Conservation (phyloP, 2,329 filamentous ascomycete species). For the Exophiala alcalophila region DNA sequence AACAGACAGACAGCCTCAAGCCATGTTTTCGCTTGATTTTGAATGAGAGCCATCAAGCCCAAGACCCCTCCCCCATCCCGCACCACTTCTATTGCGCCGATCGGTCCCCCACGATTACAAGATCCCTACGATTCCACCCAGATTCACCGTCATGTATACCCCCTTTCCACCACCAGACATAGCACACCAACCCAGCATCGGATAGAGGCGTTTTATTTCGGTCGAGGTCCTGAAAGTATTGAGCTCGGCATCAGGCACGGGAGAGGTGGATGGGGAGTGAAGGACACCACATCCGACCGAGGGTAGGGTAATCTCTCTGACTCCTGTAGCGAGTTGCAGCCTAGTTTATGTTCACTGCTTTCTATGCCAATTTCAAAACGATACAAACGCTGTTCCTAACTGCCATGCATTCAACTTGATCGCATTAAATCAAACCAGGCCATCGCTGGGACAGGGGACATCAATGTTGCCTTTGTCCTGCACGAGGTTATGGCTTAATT, state of each 20-base stretch:
- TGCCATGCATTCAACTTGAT: conserved; percentile 2
- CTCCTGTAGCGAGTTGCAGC: conserved; percentile 14
- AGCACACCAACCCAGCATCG: conserved; percentile 26
- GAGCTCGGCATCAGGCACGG: conserved; percentile 11
- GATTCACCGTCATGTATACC: conserved; percentile 33
- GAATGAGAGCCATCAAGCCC: conserved; percentile 40
- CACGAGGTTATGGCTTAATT: too few species aligned
- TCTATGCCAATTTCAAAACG: conserved; percentile 23
- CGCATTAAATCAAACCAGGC: not conserved
- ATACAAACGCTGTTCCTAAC: too few species aligned
- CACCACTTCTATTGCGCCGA: conserved; percentile 34
- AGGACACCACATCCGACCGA: conserved; percentile 7
- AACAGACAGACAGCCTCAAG: conserved; percentile 6
- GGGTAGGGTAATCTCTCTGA: conserved; percentile 19
- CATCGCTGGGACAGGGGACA: too few species aligned
- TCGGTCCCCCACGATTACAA: conserved; percentile 33
- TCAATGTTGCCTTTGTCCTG: too few species aligned
- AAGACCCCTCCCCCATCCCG: conserved; percentile 4
- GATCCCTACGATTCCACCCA: conserved; percentile 35
- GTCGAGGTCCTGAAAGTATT: conserved; percentile 9
- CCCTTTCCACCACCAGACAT: conserved; percentile 21
- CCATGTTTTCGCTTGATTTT: conserved; percentile 36
- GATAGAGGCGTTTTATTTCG: conserved; percentile 26
- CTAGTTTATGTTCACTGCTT: conserved; percentile 23
- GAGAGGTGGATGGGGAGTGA: conserved; percentile 7